phyloP scores from a whole-genome alignment of 2,329 filamentous ascomycete genomes.

The Talaromyces sp. region DNA sequence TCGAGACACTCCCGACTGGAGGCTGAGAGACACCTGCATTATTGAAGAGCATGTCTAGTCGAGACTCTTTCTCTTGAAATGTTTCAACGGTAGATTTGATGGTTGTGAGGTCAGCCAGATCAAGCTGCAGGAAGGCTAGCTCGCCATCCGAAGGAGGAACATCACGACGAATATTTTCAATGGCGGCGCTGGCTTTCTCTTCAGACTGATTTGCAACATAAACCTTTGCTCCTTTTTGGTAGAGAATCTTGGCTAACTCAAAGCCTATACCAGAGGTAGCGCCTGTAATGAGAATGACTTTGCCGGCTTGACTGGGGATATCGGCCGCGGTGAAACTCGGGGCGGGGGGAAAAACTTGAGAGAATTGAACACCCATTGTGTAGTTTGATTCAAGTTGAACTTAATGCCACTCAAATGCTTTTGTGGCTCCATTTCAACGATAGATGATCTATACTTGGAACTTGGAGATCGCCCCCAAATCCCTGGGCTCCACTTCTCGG shows the following conservation, averaged over 20 bases:
- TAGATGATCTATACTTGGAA: no score
- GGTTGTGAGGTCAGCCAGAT: background rate
- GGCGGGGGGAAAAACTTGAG: conserved; percentile 23
- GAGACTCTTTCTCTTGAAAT: conserved; percentile 3
- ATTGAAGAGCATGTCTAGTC: conserved; percentile 50
- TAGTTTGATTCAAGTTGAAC: background rate
- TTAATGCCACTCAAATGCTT: no score
- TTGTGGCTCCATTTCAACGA: no score
- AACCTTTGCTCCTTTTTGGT: conserved; percentile 17
- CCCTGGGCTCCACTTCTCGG: no score
- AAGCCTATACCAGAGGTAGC: conserved; percentile 22
- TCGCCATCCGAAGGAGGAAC: background rate
- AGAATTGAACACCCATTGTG: conserved; percentile 19
- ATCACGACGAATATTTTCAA: conserved; percentile 1
- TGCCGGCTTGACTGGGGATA: conserved; percentile 21
- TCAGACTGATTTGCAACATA: conserved; percentile 27
- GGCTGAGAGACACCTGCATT: conserved; percentile 43
- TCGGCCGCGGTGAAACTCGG: conserved; percentile 23
- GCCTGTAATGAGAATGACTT: conserved; percentile 26
- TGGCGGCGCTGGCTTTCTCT: conserved; percentile 22
- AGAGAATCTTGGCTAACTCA: conserved; percentile 28
- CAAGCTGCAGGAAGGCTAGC: background rate
- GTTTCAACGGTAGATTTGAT: conserved; percentile 35
- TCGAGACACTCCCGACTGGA: conserved; percentile 25
- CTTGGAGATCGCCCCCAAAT: no score